These are phyloP conservation scores for Pseudogymnoascus sp. DNA, from an alignment of 2,329 filamentous ascomycete species.

Conservation along the genomic window DNA sequence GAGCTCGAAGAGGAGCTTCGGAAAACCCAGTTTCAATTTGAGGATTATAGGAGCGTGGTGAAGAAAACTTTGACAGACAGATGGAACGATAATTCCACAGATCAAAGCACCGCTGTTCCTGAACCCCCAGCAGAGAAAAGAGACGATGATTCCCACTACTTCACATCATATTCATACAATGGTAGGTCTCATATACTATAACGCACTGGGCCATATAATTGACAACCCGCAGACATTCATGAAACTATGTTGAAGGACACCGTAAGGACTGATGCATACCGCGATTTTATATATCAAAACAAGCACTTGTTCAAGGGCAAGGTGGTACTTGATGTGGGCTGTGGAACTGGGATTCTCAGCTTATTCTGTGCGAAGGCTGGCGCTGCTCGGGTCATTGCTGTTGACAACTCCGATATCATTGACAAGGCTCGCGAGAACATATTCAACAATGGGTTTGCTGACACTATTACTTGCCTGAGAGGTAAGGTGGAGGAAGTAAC, in stretches of 20 bases:
- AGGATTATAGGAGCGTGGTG: slow-evolving; percentile 32
- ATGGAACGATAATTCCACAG: slow-evolving; percentile 27
- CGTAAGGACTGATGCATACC: slow-evolving; percentile 81
- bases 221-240: slow-evolving; percentile 60
- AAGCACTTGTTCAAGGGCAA: slow-evolving; percentile 81
- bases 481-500: slow-evolving; percentile 83
- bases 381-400: slow-evolving; percentile 76
- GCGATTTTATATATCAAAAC: slow-evolving; percentile 90
- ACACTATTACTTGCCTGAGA: slow-evolving; percentile 68
- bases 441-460: slow-evolving; percentile 66
- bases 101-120: slow-evolving; percentile 32
- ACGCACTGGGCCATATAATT: not conserved
- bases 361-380: slow-evolving; percentile 93
- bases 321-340: slow-evolving; percentile 83
- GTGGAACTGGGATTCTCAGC: slow-evolving; percentile 76
- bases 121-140: slow-evolving; percentile 41
- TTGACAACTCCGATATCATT: slow-evolving; percentile 89
- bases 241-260: slow-evolving; percentile 92
- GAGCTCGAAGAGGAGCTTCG: slow-evolving; percentile 32
- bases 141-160: slow-evolving; percentile 53
- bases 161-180: slow-evolving; percentile 58
- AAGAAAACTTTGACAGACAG: slow-evolving; percentile 32
- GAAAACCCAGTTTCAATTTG: slow-evolving; percentile 32
- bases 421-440: slow-evolving; percentile 78
- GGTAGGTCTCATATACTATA: slow-evolving; percentile 32